These are phyloP conservation scores for Pleurotus tuoliensis DNA, from an alignment of 768 basidiomycete species.

Conservation along the genomic window DNA sequence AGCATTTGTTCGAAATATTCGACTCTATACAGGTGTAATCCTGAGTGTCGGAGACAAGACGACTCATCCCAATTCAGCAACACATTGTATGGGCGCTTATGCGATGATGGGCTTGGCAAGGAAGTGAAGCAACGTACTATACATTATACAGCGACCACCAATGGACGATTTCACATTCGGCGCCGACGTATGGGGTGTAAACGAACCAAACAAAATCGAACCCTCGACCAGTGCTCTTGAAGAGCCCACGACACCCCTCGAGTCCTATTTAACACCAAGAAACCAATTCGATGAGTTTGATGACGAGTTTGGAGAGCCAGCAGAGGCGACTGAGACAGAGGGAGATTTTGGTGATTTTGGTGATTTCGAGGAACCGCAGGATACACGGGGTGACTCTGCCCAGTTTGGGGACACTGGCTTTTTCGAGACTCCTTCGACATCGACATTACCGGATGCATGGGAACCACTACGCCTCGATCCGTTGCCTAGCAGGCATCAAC, in stretches of 20 bases:
- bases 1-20: neutral
- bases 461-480: conserved; percentile 62
- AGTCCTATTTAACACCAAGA: conserved; percentile 1
- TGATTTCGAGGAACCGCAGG: conserved; percentile 72
- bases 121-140: too few relatives aligned
- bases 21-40: too few relatives aligned
- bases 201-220: conserved; percentile 24
- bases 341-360: conserved; percentile 80
- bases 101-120: too few relatives aligned
- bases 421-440: conserved; percentile 35
- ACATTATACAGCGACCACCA: neutral
- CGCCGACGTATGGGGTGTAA: conserved; percentile 68
- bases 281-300: conserved; percentile 52
- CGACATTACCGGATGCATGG: conserved; percentile 44
- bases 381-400: conserved; percentile 18
- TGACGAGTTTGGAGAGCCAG: conserved; percentile 46
- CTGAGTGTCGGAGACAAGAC: too few relatives aligned
- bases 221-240: conserved; percentile 23
- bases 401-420: conserved; percentile 31
- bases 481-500: conserved; percentile 49
- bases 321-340: conserved; percentile 39
- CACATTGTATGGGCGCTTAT: too few relatives aligned
- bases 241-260: conserved; percentile 10
- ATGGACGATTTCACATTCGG: conserved; percentile 74
- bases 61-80: too few relatives aligned